Evolutionary conservation across 768 basidiomycete species (phyloP).

Genomic region (Auriculariales sp.): DNA sequence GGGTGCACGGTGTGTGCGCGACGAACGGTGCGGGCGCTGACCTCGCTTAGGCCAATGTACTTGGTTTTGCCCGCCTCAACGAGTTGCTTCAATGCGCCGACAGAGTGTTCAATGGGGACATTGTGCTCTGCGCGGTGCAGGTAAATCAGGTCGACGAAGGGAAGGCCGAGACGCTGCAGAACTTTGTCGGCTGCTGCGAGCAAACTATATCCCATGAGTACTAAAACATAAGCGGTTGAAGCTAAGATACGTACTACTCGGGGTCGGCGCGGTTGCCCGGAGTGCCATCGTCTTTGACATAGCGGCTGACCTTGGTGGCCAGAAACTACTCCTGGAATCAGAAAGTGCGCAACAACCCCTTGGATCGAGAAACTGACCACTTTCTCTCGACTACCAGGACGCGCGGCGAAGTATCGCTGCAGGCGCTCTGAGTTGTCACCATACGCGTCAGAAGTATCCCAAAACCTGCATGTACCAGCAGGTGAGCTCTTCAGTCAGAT

Average conservation of each 20-base stretch:
- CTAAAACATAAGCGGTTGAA: not conserved
- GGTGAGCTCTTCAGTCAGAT: not conserved
- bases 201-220: not conserved
- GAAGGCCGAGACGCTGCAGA: not conserved
- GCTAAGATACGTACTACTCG: not conserved
- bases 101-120: constrained; percentile 22
- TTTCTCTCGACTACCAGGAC: not conserved
- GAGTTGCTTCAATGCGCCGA: constrained; percentile 35
- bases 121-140: constrained; percentile 19
- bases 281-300: not conserved
- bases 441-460: constrained; percentile 1
- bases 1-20: constrained; percentile 37
- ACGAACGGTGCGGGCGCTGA: constrained; percentile 29
- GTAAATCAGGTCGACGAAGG: constrained; percentile 15
- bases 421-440: constrained; percentile 3
- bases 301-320: constrained; percentile 2
- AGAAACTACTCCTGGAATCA: constrained; percentile 1
- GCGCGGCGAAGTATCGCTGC: not conserved
- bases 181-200: not conserved
- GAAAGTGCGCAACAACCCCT: not conserved
- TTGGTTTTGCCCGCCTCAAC: constrained; percentile 40
- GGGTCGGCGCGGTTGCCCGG: not conserved
- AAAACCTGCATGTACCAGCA: not conserved
- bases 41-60: constrained; percentile 40
- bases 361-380: not conserved